Evolutionary conservation across 352 stramenopile species (phyloP), one percentile per base, ranked within the genome.

Genomic region (Pythium phragmiticola): DNA sequence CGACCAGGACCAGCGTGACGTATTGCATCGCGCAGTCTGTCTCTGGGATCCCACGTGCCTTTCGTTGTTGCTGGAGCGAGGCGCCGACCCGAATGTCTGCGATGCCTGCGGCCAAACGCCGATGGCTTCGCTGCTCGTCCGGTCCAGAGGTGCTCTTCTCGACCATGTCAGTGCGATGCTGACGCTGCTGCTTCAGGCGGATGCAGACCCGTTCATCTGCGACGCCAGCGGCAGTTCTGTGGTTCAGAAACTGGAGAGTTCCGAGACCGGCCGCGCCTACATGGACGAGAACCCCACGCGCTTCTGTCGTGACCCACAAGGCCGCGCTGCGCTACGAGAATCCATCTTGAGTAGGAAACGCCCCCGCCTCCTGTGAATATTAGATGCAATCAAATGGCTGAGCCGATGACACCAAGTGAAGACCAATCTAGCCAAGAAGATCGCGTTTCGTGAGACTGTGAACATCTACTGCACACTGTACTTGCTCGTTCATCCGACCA

Each of bases 71-170:
- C 63, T 70, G 28, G 56, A 70, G 28, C 21, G 21, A 8, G 63
- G 63, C 13, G 63, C 56, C n/a, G 57, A 65, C 28, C 39, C 63
- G 11, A 62, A 62, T 45, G 19, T 39, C 8, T 49, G 26, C 3
- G 63, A 70, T 21, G 23, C 6, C 2, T 8, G 56, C 16, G 51
- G 63, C 7, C 30, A 58, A 2, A 58, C 56, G 19, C 21, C 63
- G 42, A 45, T 69, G 5, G 47, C 56, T 28, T 30, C 23, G 57
- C 34, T 56, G n/a, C 33, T 57, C 5, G 23, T 37, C 6, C 9
- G 23, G 12, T 39, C 34, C 7, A 9, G 34, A 9, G 37, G 37
- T 9, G 1, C 0, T 23, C 13, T 49, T 41, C 4, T 14, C 17
- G 1, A 51, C 37, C 13, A 51, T 5, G 17, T 37, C 6, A 6